phyloP scores from a whole-genome alignment of 371 early-diverging fungal genomes.

The Lichtheimia ramosa region DNA sequence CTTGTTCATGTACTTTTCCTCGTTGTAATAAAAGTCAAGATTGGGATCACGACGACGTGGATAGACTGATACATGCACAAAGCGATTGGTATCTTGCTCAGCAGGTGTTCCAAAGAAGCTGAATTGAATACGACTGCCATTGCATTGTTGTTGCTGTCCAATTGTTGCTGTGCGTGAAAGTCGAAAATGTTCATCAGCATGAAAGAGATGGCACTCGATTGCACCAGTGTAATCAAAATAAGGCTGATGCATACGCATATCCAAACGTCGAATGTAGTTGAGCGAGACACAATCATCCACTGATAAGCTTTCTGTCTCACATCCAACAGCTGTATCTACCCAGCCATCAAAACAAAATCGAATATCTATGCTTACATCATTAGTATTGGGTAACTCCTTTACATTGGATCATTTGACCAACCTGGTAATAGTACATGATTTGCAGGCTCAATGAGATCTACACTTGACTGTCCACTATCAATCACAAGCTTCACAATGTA shows the following conservation, averaged over 20 bases:
- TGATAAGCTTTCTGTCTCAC: conserved; percentile 7
- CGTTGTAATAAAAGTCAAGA: conserved; percentile 12
- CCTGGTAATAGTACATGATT: conserved; percentile 3
- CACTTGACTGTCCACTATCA: neutral
- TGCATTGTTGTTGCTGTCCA: neutral
- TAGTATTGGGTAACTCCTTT: neutral
- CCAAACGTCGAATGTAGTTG: conserved; percentile 7
- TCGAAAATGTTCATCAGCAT: neutral
- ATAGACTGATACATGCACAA: conserved; percentile 22
- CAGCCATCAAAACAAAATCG: conserved; percentile 14
- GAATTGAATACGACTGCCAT: conserved; percentile 19
- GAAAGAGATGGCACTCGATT: conserved; percentile 5
- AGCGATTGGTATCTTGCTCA: conserved; percentile 4
- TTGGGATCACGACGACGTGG: conserved; percentile 26
- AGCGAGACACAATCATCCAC: conserved; percentile 7
- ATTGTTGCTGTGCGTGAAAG: neutral
- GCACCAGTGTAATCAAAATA: conserved; percentile 10
- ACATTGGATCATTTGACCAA: neutral
- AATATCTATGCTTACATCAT: conserved; percentile 1
- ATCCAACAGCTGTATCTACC: conserved; percentile 1
- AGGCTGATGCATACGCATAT: conserved; percentile 21
- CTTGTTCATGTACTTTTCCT: conserved; percentile 8
- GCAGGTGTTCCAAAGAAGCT: conserved; percentile 19
- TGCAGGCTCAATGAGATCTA: neutral
- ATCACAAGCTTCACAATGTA: neutral